Base-by-base conservation (phyloP, 805 yeast genomes). In the Wickerhamiella parazyma region DNA sequence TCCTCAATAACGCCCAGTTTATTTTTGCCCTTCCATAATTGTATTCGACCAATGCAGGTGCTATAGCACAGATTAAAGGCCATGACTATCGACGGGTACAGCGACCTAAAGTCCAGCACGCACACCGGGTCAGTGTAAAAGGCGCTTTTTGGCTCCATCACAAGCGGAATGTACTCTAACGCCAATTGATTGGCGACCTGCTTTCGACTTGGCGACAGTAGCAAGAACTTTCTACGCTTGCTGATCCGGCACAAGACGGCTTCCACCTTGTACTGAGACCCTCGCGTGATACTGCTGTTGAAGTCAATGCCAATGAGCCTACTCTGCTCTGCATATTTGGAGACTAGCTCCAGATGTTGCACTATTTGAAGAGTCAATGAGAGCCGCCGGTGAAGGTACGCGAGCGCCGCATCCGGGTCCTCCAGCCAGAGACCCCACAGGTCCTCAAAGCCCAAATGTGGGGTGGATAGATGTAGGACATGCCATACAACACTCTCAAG, bases 231-330 rank as follows among this genome's bases (percentile, higher is more conserved):
- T 55, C 86, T 94, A 2, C 76, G 66, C 52, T 85, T 84, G 20
- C 91, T 73, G 16, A 91, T 61, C 43, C 98, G 63, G 3, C 75
- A 61, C 50, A 91, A 62, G 31, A 87, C 69, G 1, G 96, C 82
- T 56, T 91, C 98, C 2, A 91, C 95, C 56, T 84, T 87, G 57
- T 70, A 91, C 56, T 91, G 98, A 0, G 97, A 89, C 0, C 98
- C 98, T 46, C 98, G 61, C 41, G 83, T 80, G 47, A 81, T 75
- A 7, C 86, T 84, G 2, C 96, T 84, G 55, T 77, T 72, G 57
- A 86, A 91, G 53, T 91, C 97, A 21, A 91, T 75, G 0, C 98
- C 98, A 18, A 86, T 70, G 25, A 91, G 59, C 38, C 95, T 66
- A 0, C 95, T 83, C 58, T 83, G 82, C 51, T 87, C 97, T 11